phyloP scores from a whole-genome alignment of 768 basidiomycete species.

The Tylopilus cervinicoccineus region DNA sequence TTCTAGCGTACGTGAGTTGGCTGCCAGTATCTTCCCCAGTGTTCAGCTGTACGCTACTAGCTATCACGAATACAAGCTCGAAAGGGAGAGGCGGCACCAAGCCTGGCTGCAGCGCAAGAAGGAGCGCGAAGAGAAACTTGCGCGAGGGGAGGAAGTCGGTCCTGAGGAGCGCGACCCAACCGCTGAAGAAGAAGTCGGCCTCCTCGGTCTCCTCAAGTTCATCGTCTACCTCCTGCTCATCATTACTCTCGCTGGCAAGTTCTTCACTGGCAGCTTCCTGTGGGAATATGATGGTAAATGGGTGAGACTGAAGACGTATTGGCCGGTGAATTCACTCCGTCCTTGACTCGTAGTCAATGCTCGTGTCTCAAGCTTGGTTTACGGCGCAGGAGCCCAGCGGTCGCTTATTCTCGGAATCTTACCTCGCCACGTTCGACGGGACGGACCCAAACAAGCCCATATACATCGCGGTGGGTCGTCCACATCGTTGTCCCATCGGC shows the following conservation, averaged over 20 bases:
- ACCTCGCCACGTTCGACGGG: conserved; percentile 71
- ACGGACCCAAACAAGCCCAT: conserved; percentile 58
- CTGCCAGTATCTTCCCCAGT: neutral
- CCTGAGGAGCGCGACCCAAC: conserved; percentile 75
- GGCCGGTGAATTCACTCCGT: conserved; percentile 46
- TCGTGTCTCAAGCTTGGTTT: neutral
- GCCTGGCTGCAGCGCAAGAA: conserved; percentile 69
- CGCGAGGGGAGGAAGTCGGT: conserved; percentile 67
- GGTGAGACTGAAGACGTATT: conserved; percentile 54
- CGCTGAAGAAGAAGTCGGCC: conserved; percentile 59
- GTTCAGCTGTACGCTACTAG: conserved; percentile 39
- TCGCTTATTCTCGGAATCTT: conserved; percentile 69
- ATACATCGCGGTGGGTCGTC: conserved; percentile 71
- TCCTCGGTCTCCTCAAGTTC: conserved; percentile 66
- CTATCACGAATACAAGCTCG: conserved; percentile 62
- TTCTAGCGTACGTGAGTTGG: conserved; percentile 60
- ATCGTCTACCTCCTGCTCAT: conserved; percentile 52
- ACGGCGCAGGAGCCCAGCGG: conserved; percentile 45
- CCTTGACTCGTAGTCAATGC: neutral
- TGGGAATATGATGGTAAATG: conserved; percentile 80
- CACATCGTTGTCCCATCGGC: conserved; percentile 7
- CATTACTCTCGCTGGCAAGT: conserved; percentile 64
- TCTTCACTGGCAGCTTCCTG: conserved; percentile 79
- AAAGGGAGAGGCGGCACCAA: conserved; percentile 55
- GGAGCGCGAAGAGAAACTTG: conserved; percentile 68